Evolutionary conservation across 345 rosid species (phyloP), one percentile per base, ranked within the genome.

Genomic region (Pelargonium nanum): DNA sequence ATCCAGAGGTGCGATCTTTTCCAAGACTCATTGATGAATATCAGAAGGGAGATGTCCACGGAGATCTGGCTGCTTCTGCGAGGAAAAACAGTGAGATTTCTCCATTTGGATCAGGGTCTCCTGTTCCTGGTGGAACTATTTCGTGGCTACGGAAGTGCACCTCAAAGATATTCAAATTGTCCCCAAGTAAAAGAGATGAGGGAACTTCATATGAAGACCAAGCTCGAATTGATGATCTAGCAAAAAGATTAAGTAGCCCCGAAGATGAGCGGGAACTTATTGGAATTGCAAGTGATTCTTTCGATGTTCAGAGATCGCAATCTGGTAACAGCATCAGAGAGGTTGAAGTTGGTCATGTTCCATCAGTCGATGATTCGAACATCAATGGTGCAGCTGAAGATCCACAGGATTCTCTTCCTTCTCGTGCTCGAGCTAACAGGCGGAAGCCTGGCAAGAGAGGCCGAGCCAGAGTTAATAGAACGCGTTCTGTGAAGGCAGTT

Each of bases 91-190:
- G n/a, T 45, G 82, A 79, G 59, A 60, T 63, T 28, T 74, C 86
- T 64, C 84, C 93, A 5, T 55, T 21, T 58, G 76, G 30, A 52
- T 77, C 76, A 17, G 76, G 65, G 64, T 71, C 87, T 45, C 87
- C 93, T n/a, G 73, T 56, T 60, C 67, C 93, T 55, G 67, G 70
- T 78, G 88, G 84, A 63, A 70, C 85, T 12, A 75, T 83, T 58
- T 83, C 89, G 50, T 87, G 96, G 96, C 78, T 93, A 61, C 84
- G 81, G 59, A 83, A 83, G 67, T 89, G 97, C 78, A 89, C 93
- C 24, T 82, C 97, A 34, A 89, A 78, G 74, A 80, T 93, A 64
- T 81, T 89, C 8, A 83, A 68, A 40, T 67, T 89, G 25, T 89
- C 99, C 51, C 96, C 99, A 0, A 69, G 74, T 25, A 87, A 85